Evolutionary conservation across 2,329 filamentous ascomycete genomes (phyloP), one percentile per base, ranked within the genome.

Genomic region (Fusarium robinianum): DNA sequence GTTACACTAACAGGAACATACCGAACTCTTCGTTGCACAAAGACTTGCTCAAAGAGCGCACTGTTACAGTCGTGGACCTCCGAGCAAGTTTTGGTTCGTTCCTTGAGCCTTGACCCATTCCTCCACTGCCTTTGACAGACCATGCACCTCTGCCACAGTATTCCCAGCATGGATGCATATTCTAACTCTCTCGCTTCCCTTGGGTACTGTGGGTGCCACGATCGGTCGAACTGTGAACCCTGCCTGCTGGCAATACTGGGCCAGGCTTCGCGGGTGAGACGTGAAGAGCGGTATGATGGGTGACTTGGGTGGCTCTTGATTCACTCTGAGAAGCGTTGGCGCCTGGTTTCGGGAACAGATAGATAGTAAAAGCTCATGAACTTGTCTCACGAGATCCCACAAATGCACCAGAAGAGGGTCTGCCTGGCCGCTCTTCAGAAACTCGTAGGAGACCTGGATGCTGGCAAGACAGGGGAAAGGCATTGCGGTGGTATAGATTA

Each of bases 401-500:
- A 70, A 48, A 7, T 74, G 57, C 0, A 27, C 16, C 0, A 62
- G 32, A 9, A 67, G 54, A 3, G 34, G 21, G 10, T 77, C 72
- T 0, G 77, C 80, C 21, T 69, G 61, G 0, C 79, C 80, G 2
- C 67, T 63, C 7, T 61, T 62, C n/a, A 88, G 67, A 21, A 83
- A 74, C 6, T 75, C 71, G 57, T 85, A 87, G 0, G 76, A 73
- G 0, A 78, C 72, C 27, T 74, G 69, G 38, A 87, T 83, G 10
- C 77, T 76, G 0, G 78, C 78, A 2, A 87, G 72, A 2, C 77
- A 74, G 0, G 84, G 79, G 26, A 81, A 80, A 0, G 81, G 76
- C 68, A 87, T 76, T 19, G 84, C 83, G 0, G 85, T 89, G 0
- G 85, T 88, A 63, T 88, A 90, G 41, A 90, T 88, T 27, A 90